Evolutionary conservation across 805 yeast genomes (phyloP).

Genomic region (Tetrapisispora pingtungensis): DNA sequence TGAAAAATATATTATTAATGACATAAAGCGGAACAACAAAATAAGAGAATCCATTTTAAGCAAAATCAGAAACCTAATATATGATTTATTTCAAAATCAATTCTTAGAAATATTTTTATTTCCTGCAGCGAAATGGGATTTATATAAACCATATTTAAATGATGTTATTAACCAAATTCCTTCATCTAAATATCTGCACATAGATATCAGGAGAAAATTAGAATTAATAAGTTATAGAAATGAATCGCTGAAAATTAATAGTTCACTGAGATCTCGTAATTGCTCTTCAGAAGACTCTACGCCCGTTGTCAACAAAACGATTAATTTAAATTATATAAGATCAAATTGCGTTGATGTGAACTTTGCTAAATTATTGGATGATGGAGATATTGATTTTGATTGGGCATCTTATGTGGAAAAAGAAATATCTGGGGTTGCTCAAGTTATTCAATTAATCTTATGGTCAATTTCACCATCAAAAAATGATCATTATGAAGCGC

Average conservation of each 20-base stretch:
- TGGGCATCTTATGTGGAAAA: slow-evolving; percentile 26
- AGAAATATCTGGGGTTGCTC: slow-evolving; percentile 15
- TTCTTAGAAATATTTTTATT: slow-evolving; percentile 49
- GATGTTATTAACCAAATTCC: slow-evolving; percentile 22
- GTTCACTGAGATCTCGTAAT: neutral
- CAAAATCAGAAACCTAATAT: slow-evolving; percentile 22
- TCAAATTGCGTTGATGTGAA: slow-evolving; percentile 17
- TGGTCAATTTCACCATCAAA: slow-evolving; percentile 29
- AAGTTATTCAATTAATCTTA: slow-evolving; percentile 22
- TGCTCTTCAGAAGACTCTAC: neutral
- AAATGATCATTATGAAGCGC: slow-evolving; percentile 22
- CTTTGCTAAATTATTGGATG: slow-evolving; percentile 20
- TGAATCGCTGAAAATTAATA: slow-evolving; percentile 47
- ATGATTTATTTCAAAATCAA: slow-evolving; percentile 24
- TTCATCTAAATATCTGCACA: slow-evolving; percentile 21
- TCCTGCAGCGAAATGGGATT: slow-evolving; percentile 49
- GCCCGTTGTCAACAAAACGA: slow-evolving; percentile 23
- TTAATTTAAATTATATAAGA: slow-evolving; percentile 25
- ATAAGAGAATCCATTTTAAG: slow-evolving; percentile 21
- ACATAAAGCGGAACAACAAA: slow-evolving; percentile 27
- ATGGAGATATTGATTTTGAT: slow-evolving; percentile 21
- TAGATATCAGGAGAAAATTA: slow-evolving; percentile 35
- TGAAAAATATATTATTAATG: slow-evolving; percentile 31
- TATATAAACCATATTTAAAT: slow-evolving; percentile 40
- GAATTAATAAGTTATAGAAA: slow-evolving; percentile 57